A percentile compares a stretch with the other conserved stretches of the same genome.
Evolutionary conservation across 202 grass and related monocot species (phyloP).

Genomic region (Carex arenaria): DNA sequence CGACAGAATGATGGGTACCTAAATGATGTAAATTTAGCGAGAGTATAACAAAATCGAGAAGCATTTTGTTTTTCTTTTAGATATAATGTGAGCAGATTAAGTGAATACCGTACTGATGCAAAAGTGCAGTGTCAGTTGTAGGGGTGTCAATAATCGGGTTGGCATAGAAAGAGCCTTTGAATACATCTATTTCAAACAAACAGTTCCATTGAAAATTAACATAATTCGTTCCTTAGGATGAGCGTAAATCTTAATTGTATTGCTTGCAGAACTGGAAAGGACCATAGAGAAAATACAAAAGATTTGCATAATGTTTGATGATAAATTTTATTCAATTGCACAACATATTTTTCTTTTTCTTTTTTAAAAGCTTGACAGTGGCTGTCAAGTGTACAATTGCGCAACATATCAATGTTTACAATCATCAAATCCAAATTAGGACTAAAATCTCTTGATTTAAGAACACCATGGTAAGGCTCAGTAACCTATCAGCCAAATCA

Average conservation of each 20-base stretch:
- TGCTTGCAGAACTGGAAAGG: slow-evolving; percentile 4
- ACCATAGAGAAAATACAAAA: neutral
- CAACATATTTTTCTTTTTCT: neutral
- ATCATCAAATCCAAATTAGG: neutral
- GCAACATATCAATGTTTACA: neutral
- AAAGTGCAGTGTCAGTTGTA: slow-evolving; percentile 48
- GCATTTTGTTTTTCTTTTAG: neutral
- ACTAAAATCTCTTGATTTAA: neutral
- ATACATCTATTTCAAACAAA: slow-evolving; percentile 55
- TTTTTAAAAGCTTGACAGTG: no score
- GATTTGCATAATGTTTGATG: neutral
- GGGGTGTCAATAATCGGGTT: slow-evolving; percentile 83
- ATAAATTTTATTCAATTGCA: neutral
- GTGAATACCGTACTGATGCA: slow-evolving; percentile 45
- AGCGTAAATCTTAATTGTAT: neutral
- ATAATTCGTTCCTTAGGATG: slow-evolving; percentile 2
- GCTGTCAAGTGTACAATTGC: no score
- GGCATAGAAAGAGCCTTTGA: slow-evolving; percentile 95
- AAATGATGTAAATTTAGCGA: slow-evolving; percentile 20
- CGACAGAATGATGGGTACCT: slow-evolving; percentile 92
- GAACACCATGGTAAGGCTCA: neutral
- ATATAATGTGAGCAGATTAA: neutral
- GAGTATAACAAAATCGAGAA: neutral
- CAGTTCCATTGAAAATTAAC: slow-evolving; percentile 4
- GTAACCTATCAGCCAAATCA: neutral